Base-by-base conservation (phyloP, 164 flowering plant genomes). In the Chimonanthus praecox region DNA sequence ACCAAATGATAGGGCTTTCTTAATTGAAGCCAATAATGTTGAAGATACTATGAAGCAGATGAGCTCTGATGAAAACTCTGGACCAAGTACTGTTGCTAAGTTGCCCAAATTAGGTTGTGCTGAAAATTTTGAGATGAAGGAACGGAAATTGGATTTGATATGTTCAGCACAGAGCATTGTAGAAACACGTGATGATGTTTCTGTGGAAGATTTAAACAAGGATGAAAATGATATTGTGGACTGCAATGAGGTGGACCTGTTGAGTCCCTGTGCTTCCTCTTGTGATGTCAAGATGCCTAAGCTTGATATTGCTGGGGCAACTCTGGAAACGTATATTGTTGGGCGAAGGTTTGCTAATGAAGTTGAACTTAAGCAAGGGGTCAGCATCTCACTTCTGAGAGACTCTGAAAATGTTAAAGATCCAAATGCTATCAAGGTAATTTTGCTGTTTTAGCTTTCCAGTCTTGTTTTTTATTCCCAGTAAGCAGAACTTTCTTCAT, bases 391-490 rank as follows among this genome's bases (percentile, higher is more conserved):
- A 71, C 83, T 94, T 80, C 18, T 71, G 50, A 85, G 99, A 77
- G 97, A 91, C 54, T 91, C 91, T 68, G 73, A 75, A 63, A 92
- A 94, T 75, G 74, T 71, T n/a, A 91, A 92, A 72, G 98, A 93
- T 78, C 80, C 85, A 13, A 86, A 89, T 82, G 98, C 98, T 44
- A 84, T 92, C 70, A 88, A 92, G 96, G 99, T 92, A 76, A 20
- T 33, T 61, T 69, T 58, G 44, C 33, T 20, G 20, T 44, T 16
- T 54, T 21, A 74, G 4, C 58, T 68, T 47, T 49, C 43, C 13
- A 33, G 60, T 77, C 16, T 47, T 33, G 47, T 54, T 47, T 65
- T 51, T 58, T 46, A 48, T 74, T 61, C 68, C 44, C 49, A 7
- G 4, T 18, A 65, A 18, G 15, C 69, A 64, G 50, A 21, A 21